Conservation (phyloP, 371 early-diverging fungal species). For the Mortierella sp. region DNA sequence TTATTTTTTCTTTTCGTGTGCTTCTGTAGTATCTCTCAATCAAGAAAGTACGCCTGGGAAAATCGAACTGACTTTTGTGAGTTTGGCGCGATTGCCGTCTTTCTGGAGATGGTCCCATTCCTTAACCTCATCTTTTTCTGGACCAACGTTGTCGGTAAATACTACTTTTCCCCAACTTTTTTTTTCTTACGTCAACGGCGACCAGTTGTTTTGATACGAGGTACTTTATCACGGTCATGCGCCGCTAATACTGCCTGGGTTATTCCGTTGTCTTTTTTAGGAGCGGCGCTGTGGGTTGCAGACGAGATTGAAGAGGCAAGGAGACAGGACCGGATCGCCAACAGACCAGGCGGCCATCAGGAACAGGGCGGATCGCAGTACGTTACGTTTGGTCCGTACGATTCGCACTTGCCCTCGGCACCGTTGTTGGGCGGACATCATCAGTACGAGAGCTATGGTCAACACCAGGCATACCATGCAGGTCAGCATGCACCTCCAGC, state of each 20-base stretch:
- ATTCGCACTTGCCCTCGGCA: conserved; percentile 37
- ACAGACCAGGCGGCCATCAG: conserved; percentile 21
- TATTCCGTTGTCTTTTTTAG: conserved; percentile 32
- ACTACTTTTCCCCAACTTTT: background rate
- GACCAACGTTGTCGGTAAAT: conserved; percentile 70
- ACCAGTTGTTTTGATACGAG: background rate
- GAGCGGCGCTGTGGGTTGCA: conserved; percentile 75
- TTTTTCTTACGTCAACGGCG: background rate
- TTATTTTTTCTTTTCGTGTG: background rate
- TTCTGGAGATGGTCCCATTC: conserved; percentile 70
- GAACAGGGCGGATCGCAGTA: conserved; percentile 39
- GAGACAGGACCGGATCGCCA: conserved; percentile 35
- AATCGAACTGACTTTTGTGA: conserved; percentile 59
- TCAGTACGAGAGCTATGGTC: conserved; percentile 15
- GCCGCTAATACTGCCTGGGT: background rate
- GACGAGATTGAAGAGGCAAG: conserved; percentile 68
- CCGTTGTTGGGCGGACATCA: conserved; percentile 34
- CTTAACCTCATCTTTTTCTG: conserved; percentile 73
- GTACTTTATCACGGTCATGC: too few relatives aligned
- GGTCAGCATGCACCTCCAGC: background rate
- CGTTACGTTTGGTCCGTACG: conserved; percentile 49
- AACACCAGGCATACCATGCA: background rate
- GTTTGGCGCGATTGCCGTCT: conserved; percentile 72
- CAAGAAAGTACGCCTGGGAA: conserved; percentile 64
- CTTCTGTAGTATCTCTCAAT: conserved; percentile 57